Conservation (phyloP, 305 asterid genomes). For the Plantago lanceolata region DNA sequence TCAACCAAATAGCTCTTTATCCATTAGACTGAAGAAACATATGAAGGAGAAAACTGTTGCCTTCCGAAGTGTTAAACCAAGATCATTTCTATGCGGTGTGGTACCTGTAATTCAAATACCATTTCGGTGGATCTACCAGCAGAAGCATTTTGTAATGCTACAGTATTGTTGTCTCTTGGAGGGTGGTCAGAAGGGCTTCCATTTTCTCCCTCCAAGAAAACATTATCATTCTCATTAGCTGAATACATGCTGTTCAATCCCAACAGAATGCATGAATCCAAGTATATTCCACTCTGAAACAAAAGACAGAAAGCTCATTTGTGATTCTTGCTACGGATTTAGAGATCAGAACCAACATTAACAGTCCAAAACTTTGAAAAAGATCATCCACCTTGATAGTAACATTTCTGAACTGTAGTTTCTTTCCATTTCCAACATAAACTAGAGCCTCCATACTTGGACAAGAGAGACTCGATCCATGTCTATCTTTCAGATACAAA, state of each 20-base stretch:
- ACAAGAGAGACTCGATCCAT: slow-evolving; percentile 47
- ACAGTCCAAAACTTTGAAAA: slow-evolving; percentile 9
- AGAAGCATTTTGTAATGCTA: slow-evolving; percentile 37
- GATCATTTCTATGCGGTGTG: slow-evolving; percentile 1
- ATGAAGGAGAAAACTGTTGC: slow-evolving; percentile 17
- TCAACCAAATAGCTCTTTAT: no score
- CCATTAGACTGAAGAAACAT: no score
- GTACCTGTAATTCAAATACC: slow-evolving; percentile 77
- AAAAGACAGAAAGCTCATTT: slow-evolving; percentile 23
- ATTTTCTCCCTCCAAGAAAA: slow-evolving; percentile 53
- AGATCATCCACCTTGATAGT: slow-evolving; percentile 56
- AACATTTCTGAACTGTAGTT: slow-evolving; percentile 76
- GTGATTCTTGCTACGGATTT: slow-evolving; percentile 11
- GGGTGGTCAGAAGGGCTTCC: slow-evolving; percentile 34
- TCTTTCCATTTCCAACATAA: slow-evolving; percentile 84
- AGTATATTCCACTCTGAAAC: slow-evolving; percentile 59
- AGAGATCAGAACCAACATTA: slow-evolving; percentile 12
- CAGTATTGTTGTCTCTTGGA: slow-evolving; percentile 34
- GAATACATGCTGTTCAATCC: slow-evolving; percentile 92
- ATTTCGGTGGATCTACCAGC: slow-evolving; percentile 52
- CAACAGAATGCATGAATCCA: slow-evolving; percentile 76
- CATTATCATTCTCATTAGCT: slow-evolving; percentile 65
- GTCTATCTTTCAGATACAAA: slow-evolving; percentile 71
- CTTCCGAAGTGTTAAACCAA: no score
- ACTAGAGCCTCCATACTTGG: slow-evolving; percentile 72